These are phyloP conservation scores for Mucor sp. DNA, from an alignment of 371 early-diverging fungal genomes.

Conservation along the genomic window DNA sequence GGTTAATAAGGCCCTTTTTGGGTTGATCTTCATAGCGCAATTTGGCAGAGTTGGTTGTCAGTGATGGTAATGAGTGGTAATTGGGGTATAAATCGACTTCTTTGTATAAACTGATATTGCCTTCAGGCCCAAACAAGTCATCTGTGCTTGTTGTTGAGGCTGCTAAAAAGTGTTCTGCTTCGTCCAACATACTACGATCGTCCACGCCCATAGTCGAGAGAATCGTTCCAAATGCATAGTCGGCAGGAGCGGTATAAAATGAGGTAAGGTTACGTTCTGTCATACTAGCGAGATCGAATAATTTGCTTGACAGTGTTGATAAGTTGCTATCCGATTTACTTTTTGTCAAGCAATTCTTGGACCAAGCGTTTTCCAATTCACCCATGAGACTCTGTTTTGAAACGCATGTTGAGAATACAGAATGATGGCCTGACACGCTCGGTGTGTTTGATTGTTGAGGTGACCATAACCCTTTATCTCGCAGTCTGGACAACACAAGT, in stretches of 20 bases:
- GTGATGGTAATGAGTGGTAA: neutral
- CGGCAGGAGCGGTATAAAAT: constrained; percentile 35
- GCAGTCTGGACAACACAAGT: constrained; percentile 13
- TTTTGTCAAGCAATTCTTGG: neutral
- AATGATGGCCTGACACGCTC: constrained; percentile 4
- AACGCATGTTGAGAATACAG: neutral
- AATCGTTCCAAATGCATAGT: constrained; percentile 31
- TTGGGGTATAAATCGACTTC: constrained; percentile 25
- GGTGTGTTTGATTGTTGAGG: constrained; percentile 4
- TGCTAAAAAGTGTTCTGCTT: constrained; percentile 21
- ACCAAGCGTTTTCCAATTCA: constrained; percentile 26
- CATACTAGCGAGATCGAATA: constrained; percentile 24
- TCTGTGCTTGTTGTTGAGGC: neutral
- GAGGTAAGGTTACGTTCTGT: constrained; percentile 35
- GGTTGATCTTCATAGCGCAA: neutral
- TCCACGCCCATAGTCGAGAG: constrained; percentile 28
- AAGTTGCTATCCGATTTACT: constrained; percentile 1
- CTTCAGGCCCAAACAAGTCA: constrained; percentile 23
- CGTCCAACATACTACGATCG: constrained; percentile 22
- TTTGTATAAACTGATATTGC: constrained; percentile 7
- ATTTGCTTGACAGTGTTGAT: constrained; percentile 2
- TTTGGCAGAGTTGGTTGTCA: neutral
- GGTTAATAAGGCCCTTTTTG: constrained; percentile 16
- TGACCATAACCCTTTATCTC: constrained; percentile 20
- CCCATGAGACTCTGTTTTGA: constrained; percentile 18